A percentile compares a stretch with the other conserved stretches of the same genome.
Conservation (phyloP, 352 stramenopile genomes). For the Globisporangium carolinianum region DNA sequence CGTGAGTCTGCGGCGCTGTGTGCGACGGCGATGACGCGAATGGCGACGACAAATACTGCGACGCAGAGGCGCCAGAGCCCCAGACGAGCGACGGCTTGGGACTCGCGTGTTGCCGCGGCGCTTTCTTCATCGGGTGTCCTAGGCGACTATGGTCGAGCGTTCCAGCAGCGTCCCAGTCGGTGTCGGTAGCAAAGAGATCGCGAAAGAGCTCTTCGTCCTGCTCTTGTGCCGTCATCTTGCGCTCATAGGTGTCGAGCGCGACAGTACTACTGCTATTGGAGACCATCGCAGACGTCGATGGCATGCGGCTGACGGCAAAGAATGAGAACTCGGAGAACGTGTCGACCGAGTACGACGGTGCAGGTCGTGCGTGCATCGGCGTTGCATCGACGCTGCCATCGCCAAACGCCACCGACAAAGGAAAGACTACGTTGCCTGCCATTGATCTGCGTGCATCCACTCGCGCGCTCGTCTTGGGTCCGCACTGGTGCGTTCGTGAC, state of each 20-base stretch:
- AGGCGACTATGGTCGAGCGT: no score
- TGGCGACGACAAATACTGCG: background rate
- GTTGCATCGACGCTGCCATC: background rate
- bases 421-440: constrained; percentile 14
- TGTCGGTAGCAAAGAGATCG: constrained; percentile 44
- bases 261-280: no score
- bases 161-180: constrained; percentile 14
- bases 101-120: background rate
- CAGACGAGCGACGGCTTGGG: background rate
- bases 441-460: background rate
- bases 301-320: constrained; percentile 26
- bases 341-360: constrained; percentile 38
- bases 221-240: constrained; percentile 14
- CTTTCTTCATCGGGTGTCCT: background rate
- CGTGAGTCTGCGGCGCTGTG: background rate
- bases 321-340: constrained; percentile 49
- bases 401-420: background rate
- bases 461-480: background rate
- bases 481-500: background rate
- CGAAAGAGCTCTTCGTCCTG: constrained; percentile 65
- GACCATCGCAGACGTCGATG: constrained; percentile 9
- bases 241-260: no score
- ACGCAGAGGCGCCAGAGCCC: background rate
- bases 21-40: background rate
- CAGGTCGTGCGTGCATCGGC: constrained; percentile 1